Evolutionary conservation across 2,329 filamentous ascomycete species (phyloP), one percentile per base, ranked within the genome.

Genomic region (Aspergillus awamori): DNA sequence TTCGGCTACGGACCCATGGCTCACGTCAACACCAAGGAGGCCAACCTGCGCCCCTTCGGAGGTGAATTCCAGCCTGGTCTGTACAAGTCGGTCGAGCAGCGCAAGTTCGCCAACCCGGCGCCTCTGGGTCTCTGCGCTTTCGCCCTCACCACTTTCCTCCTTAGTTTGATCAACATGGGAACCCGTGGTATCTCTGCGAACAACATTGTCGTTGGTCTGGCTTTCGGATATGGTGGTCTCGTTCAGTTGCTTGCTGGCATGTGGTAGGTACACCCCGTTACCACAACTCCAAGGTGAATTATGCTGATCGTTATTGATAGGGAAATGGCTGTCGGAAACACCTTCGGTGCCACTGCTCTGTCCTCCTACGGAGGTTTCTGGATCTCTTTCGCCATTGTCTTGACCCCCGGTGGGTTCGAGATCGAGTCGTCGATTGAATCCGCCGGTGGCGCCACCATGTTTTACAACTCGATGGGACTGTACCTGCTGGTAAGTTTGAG

Each of bases 311-410:
- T 36, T 36, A 22, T 8, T 52, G 24, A n/a, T 64, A 92, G 89
- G 90, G 91, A 94, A 80, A 91, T 94, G 86, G 90, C 90, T 38
- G 84, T 91, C n/a, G 91, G 90, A 60, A 94, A 94, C 82, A 94
- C 91, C 10, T 93, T 94, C 67, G 90, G 90, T 82, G 91, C 90
- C 56, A 93, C 90, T 24, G 90, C 91, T 20, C 80, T 94, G 60
- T 91, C 89, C 8, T 93, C 90, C 0, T 94, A 91, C 72, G 91
- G 91, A 69, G 90, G 90, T 65, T 94, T 94, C 84, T 94, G 91
- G 91, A 85, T 94, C 71, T 82, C 83, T 11, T 90, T 91, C 70
- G 90, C 82, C 64, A 88, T 93, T 69, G 82, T 93, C 57, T 77
- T 90, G 63, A 91, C 89, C 2, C 90, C 84, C 1, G 84, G 84